These are phyloP conservation scores for Taiozyma sp. DNA, from an alignment of 1,139 yeast genomes.

Conservation along the genomic window DNA sequence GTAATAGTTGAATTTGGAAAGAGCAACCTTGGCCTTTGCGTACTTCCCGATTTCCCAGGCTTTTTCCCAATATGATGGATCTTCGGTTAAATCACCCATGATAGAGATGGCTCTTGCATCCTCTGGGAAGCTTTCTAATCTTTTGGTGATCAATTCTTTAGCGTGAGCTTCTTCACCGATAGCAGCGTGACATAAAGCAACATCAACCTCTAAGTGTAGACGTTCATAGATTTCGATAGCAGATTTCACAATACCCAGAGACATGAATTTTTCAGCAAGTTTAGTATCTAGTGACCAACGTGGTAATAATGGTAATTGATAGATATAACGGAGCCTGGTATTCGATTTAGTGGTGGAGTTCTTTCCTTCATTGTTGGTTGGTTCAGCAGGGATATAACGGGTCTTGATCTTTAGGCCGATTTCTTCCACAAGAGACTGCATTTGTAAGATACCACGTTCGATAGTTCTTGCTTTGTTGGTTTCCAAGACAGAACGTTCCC, in stretches of 20 bases:
- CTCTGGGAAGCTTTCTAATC: conserved; percentile 54
- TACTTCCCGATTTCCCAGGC: conserved; percentile 88
- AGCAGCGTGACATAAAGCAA: conserved; percentile 88
- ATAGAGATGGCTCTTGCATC: conserved; percentile 86
- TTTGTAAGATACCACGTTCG: conserved; percentile 90
- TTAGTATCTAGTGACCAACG: conserved; percentile 82
- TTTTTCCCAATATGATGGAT: conserved; percentile 73
- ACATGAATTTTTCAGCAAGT: conserved; percentile 84
- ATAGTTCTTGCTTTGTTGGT: conserved; percentile 78
- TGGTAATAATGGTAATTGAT: conserved; percentile 73
- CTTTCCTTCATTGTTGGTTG: conserved; percentile 39
- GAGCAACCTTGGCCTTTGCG: conserved; percentile 79
- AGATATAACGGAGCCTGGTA: conserved; percentile 65
- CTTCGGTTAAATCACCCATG: conserved; percentile 79
- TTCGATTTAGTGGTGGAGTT: conserved; percentile 28
- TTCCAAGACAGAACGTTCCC: conserved; percentile 88
- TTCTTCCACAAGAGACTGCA: conserved; percentile 91
- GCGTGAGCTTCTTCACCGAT: conserved; percentile 75
- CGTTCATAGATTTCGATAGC: conserved; percentile 90
- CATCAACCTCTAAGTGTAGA: conserved; percentile 71
- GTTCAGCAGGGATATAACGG: conserved; percentile 42
- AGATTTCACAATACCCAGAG: conserved; percentile 78
- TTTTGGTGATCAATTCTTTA: conserved; percentile 46
- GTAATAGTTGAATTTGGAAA: conserved; percentile 66
- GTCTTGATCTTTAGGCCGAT: conserved; percentile 66